Conservation (phyloP, 257 asterid species). For the Handroanthus guayacan region DNA sequence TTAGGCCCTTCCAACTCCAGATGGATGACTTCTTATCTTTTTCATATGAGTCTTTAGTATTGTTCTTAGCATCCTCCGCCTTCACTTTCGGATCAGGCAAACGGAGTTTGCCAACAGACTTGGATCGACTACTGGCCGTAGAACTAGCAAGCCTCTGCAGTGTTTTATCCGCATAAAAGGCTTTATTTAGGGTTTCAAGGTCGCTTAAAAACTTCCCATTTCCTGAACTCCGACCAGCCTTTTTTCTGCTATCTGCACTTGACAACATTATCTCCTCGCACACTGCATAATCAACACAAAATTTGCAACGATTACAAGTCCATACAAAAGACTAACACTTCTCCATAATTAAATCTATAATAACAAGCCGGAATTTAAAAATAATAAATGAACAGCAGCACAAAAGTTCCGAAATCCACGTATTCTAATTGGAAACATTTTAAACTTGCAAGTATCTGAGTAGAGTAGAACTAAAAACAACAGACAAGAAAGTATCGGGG, state of each 20-base stretch:
- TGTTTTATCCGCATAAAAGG: slow-evolving; percentile 61
- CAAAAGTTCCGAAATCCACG: background rate
- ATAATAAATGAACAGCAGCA: slow-evolving; percentile 1
- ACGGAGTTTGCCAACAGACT: slow-evolving; percentile 72
- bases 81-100: slow-evolving; percentile 60
- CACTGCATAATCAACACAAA: slow-evolving; percentile 42
- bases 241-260: slow-evolving; percentile 68
- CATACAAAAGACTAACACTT: slow-evolving; percentile 13
- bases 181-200: slow-evolving; percentile 72
- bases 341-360: slow-evolving; percentile 13
- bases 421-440: background rate
- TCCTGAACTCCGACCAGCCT: slow-evolving; percentile 64
- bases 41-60: slow-evolving; percentile 54
- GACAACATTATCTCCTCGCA: slow-evolving; percentile 61
- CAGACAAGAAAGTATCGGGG: slow-evolving; percentile 5
- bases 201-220: slow-evolving; percentile 73
- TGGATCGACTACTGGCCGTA: slow-evolving; percentile 84
- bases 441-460: background rate
- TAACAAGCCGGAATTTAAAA: slow-evolving; percentile 6
- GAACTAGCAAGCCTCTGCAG: slow-evolving; percentile 67
- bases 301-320: slow-evolving; percentile 29
- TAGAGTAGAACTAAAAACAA: slow-evolving; percentile 27
- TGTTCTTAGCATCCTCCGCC: slow-evolving; percentile 49
- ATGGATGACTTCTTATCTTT: slow-evolving; percentile 76
- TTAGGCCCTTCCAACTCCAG: slow-evolving; percentile 95